Percentiles rank a stretch among this genome's conserved stretches.
Conservation (phyloP, 768 basidiomycete genomes). For the Russula dissimulans region DNA sequence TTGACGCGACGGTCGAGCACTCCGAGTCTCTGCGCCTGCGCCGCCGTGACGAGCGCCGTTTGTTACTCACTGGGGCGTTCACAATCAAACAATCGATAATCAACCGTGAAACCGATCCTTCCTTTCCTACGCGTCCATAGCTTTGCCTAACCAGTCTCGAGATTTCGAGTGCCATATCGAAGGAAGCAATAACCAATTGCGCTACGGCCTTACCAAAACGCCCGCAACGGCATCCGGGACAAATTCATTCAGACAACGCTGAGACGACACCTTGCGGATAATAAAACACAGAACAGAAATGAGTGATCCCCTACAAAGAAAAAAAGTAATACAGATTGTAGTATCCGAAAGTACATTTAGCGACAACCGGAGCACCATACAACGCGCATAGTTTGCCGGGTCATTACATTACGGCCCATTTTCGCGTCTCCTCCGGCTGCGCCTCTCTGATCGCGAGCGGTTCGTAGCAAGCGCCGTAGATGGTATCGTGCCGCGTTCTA, state of each 20-base stretch:
- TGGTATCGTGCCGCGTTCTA: constrained; percentile 68
- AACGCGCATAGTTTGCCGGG: background rate
- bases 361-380: constrained; percentile 4
- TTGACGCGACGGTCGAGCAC: too few species aligned
- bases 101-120: too few species aligned
- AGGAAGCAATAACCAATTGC: background rate
- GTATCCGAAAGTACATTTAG: constrained; percentile 8
- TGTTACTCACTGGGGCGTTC: too few species aligned
- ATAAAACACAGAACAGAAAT: background rate
- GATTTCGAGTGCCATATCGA: too few species aligned
- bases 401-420: background rate
- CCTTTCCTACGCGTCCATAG: too few species aligned
- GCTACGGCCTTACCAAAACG: background rate
- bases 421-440: constrained; percentile 46
- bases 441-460: constrained; percentile 45
- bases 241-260: background rate
- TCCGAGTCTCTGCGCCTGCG: too few species aligned
- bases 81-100: too few species aligned
- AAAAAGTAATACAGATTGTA: constrained; percentile 14
- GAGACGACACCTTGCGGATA: too few species aligned
- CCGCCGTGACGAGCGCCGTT: too few species aligned
- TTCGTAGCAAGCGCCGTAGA: constrained; percentile 42
- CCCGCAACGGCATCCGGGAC: background rate
- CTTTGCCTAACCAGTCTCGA: too few species aligned
- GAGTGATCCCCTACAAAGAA: background rate